Evolutionary conservation across 352 stramenopile species (phyloP).

Genomic region (Phytopythium delawarense): DNA sequence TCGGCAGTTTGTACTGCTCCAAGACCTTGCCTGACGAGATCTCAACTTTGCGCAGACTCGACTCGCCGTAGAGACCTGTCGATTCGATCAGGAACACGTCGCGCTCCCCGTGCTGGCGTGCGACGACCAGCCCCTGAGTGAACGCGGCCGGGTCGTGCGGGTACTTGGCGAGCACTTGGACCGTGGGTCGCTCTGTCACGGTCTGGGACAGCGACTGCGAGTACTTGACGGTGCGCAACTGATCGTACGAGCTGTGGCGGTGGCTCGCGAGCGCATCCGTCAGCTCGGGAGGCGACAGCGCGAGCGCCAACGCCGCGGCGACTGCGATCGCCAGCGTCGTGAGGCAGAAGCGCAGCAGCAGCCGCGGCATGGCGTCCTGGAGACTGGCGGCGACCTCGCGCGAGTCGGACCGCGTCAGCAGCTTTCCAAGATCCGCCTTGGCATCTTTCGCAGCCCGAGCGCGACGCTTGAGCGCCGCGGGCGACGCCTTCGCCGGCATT

Average conservation of each 20-base stretch:
- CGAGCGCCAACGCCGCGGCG: conserved; percentile 11
- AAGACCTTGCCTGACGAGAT: conserved; percentile 81
- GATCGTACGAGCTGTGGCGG: conserved; percentile 1
- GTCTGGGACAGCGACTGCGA: conserved; percentile 7
- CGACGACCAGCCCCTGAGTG: conserved; percentile 79
- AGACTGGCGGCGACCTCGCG: conserved; percentile 10
- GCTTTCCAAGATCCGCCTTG: not conserved
- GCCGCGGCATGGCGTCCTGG: conserved; percentile 20
- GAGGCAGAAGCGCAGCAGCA: conserved; percentile 31
- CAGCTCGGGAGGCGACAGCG: conserved; percentile 9
- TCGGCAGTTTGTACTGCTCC: conserved; percentile 44
- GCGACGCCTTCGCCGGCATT: not conserved
- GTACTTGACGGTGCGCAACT: conserved; percentile 17
- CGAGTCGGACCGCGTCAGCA: conserved; percentile 1
- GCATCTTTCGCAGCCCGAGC: not conserved
- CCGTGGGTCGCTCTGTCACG: conserved; percentile 16
- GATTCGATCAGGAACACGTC: conserved; percentile 91
- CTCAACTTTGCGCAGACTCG: conserved; percentile 83
- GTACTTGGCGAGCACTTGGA: conserved; percentile 67
- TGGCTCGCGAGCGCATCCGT: not conserved
- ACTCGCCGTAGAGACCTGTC: conserved; percentile 87
- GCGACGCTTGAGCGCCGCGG: conserved; percentile 6
- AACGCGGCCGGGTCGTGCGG: conserved; percentile 83
- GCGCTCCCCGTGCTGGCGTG: conserved; percentile 22
- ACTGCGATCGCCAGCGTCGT: conserved; percentile 21